phyloP scores from a whole-genome alignment of 2,329 filamentous ascomycete genomes.

The Sporothrix dimorphospora region DNA sequence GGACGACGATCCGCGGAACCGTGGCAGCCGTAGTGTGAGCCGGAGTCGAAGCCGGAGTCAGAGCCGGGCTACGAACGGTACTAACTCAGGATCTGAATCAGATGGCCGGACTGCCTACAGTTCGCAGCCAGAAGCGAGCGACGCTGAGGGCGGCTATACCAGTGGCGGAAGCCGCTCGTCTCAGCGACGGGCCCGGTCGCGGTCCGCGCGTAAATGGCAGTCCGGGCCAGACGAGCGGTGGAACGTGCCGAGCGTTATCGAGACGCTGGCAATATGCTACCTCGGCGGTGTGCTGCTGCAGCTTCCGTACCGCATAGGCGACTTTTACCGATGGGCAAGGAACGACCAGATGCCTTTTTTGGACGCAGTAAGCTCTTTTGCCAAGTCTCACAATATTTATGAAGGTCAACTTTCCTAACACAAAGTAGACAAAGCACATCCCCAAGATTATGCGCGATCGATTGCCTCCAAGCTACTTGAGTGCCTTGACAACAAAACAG shows the following conservation, averaged over 20 bases:
- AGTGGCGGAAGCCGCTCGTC: slow-evolving; percentile 5
- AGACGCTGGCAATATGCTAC: slow-evolving; percentile 79
- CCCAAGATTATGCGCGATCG: slow-evolving; percentile 67
- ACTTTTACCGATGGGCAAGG: slow-evolving; percentile 70
- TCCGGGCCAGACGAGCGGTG: slow-evolving; percentile 52
- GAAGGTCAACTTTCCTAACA: slow-evolving; percentile 35
- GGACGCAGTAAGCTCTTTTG: slow-evolving; percentile 55
- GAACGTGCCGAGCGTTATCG: slow-evolving; percentile 68
- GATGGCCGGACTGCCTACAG: slow-evolving; percentile 31
- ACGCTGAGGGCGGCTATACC: slow-evolving; percentile 23
- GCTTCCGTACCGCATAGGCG: slow-evolving; percentile 74
- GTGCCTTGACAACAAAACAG: slow-evolving; percentile 57
- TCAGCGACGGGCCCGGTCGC: slow-evolving; percentile 28
- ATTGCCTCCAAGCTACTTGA: slow-evolving; percentile 64
- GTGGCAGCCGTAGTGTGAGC: slow-evolving; percentile 33
- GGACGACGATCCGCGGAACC: slow-evolving; percentile 30
- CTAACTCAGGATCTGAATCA: slow-evolving; percentile 24
- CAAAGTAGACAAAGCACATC: slow-evolving; percentile 60
- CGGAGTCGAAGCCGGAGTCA: slow-evolving; percentile 30
- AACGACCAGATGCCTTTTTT: slow-evolving; percentile 72
- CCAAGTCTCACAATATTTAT: too few species aligned
- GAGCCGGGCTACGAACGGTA: neutral
- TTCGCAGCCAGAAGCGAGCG: slow-evolving; percentile 30
- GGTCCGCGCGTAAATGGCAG: slow-evolving; percentile 48
- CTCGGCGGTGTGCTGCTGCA: slow-evolving; percentile 74